phyloP scores from a whole-genome alignment of 768 basidiomycete species.

The Pisolithus sp. region DNA sequence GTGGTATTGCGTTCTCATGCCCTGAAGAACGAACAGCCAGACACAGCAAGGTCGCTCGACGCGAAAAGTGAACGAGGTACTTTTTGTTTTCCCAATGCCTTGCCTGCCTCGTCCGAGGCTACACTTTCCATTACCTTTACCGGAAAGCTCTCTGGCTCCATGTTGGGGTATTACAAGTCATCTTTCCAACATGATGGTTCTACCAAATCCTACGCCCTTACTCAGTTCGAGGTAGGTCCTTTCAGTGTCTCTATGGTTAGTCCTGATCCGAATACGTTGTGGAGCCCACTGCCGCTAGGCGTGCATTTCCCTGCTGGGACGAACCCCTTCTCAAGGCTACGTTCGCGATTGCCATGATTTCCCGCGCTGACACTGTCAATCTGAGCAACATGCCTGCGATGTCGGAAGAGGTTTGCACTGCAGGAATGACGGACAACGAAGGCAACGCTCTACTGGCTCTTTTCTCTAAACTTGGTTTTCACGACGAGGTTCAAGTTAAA shows the following conservation, averaged over 20 bases:
- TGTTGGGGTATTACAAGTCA: conserved; percentile 83
- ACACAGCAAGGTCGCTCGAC: conserved; percentile 48
- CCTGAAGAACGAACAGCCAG: conserved; percentile 40
- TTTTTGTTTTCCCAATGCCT: conserved; percentile 47
- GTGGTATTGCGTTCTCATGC: conserved; percentile 52
- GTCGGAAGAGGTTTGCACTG: conserved; percentile 47
- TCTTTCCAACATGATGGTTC: conserved; percentile 57
- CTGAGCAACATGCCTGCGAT: conserved; percentile 82
- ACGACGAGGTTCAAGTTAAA: conserved; percentile 25
- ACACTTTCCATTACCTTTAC: conserved; percentile 64
- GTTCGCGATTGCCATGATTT: conserved; percentile 70
- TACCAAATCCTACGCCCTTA: conserved; percentile 66
- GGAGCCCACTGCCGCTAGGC: conserved; percentile 80
- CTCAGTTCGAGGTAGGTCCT: conserved; percentile 73
- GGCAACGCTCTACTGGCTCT: conserved; percentile 35
- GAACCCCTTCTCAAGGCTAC: conserved; percentile 89
- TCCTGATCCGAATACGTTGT: conserved; percentile 1
- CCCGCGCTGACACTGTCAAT: conserved; percentile 66
- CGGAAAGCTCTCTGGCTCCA: conserved; percentile 58
- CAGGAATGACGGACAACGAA: conserved; percentile 23
- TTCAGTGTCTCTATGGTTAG: background rate
- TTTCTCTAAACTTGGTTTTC: conserved; percentile 32
- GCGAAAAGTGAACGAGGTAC: conserved; percentile 57
- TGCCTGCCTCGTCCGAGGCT: conserved; percentile 67
- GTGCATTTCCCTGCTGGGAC: conserved; percentile 87